Evolutionary conservation across 306 rosid species (phyloP), one percentile per base, ranked within the genome.

Genomic region (Acacia crassicarpa): DNA sequence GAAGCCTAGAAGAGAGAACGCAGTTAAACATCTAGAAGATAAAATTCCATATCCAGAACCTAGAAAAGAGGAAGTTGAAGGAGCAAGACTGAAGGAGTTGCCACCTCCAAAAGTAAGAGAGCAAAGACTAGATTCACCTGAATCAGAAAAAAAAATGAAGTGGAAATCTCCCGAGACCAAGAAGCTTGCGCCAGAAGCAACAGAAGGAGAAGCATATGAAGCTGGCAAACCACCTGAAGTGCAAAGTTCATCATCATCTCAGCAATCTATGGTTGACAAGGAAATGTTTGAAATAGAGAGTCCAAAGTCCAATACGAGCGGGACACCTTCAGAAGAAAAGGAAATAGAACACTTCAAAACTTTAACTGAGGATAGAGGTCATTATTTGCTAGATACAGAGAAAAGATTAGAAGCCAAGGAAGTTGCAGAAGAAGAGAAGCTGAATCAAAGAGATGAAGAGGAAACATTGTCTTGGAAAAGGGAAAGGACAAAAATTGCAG

Each of bases 331-430:
- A 7, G 62, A n/a, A 58, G 67, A 46, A 23, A 25, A 77, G 38
- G 17, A 22, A 38, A 44, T 20, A 16, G 65, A 43, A 45, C 48
- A n/a, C 59, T 38, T 59, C 32, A 48, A 44, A 27, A 46, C 53
- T 58, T 38, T 41, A 11, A 46, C 2, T 17, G 59, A 40, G 74
- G 77, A 74, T 23, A 65, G 59, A 41, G 68, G 58, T 48, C 75
- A 81, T 48, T 20, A 48, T 59, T 61, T 76, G 85, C 85, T 41
- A 45, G 44, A 83, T 12, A 27, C 76, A 13, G 76, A 80, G 78
- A 69, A 68, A 69, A 33, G 46, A 56, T 67, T 44, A 74, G 78
- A 74, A 74, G 38, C 23, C 30, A 46, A 67, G 53, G 25, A 72
- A 43, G 78, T 4, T 59, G 15, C 74, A 5, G 78, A 75, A 20